phyloP scores from a whole-genome alignment of 768 basidiomycete species.

The Aureoboletus auriporus region DNA sequence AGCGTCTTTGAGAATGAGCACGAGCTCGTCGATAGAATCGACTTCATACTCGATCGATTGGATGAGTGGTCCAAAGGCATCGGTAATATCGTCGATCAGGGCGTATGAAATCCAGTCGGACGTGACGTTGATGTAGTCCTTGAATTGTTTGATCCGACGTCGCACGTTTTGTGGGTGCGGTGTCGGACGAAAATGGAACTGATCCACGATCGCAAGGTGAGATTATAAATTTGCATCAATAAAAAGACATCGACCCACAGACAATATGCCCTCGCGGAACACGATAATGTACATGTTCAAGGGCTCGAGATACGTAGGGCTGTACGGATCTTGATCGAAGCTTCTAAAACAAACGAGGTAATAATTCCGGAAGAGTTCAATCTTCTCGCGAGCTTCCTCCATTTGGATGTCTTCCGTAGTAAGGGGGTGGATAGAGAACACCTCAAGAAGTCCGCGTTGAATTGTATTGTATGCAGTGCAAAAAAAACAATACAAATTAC shows the following conservation, averaged over 20 bases:
- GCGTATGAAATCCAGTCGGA: constrained; percentile 99
- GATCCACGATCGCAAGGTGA: not conserved
- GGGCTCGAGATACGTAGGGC: constrained; percentile 94
- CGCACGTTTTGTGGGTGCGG: constrained; percentile 98
- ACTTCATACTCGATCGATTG: constrained; percentile 99
- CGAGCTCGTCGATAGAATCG: constrained; percentile 97
- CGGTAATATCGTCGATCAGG: constrained; percentile 98
- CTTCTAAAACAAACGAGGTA: constrained; percentile 99
- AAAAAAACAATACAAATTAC: constrained; percentile 35
- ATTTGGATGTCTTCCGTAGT: constrained; percentile 99
- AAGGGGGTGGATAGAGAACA: constrained; percentile 94
- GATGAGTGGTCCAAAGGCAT: constrained; percentile 97
- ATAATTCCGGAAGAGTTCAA: constrained; percentile 97
- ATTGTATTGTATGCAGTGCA: not conserved
- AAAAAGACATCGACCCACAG: constrained; percentile 48
- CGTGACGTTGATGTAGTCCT: constrained; percentile 97
- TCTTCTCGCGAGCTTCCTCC: constrained; percentile 99
- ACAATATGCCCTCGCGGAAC: constrained; percentile 93
- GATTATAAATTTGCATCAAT: not conserved
- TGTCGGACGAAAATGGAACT: constrained; percentile 98
- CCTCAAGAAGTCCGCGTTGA: constrained; percentile 43
- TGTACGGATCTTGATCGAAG: constrained; percentile 98
- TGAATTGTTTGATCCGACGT: constrained; percentile 96
- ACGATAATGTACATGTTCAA: constrained; percentile 99
- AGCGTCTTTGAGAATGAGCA: constrained; percentile 78